Conservation (phyloP, 2,329 filamentous ascomycete genomes). For the Incumbomyces delicatus region DNA sequence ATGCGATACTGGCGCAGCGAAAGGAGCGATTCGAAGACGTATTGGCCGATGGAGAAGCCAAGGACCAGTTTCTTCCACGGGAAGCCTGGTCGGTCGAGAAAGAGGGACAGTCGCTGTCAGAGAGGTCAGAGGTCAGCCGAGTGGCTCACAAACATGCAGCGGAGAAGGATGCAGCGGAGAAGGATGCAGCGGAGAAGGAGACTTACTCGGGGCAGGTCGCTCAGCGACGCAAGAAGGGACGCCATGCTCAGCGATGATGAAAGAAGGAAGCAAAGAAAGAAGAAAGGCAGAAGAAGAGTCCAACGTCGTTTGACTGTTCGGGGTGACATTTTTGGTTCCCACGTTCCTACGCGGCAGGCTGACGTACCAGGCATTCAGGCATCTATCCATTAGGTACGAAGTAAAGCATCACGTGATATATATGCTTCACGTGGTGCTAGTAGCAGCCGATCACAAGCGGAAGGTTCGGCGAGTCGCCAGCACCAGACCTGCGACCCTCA, state of each 20-base stretch:
- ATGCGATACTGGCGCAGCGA: slow-evolving; percentile 83
- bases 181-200: not conserved
- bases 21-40: slow-evolving; percentile 79
- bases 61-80: slow-evolving; percentile 97
- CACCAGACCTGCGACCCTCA: not conserved
- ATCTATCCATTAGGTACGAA: too few species aligned
- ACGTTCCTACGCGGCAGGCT: too few species aligned
- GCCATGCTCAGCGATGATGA: slow-evolving; percentile 14
- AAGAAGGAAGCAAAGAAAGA: not conserved
- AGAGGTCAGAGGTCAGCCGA: too few species aligned
- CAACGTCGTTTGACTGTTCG: not conserved
- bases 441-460: not conserved
- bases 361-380: too few species aligned
- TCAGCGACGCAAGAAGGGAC: slow-evolving; percentile 17
- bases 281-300: not conserved
- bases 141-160: too few species aligned
- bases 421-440: too few species aligned
- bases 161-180: not conserved
- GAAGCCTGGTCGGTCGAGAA: slow-evolving; percentile 84
- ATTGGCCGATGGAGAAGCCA: slow-evolving; percentile 87
- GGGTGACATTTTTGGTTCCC: too few species aligned
- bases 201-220: slow-evolving; percentile 21
- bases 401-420: too few species aligned
- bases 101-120: slow-evolving; percentile 59
- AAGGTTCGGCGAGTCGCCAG: slow-evolving; percentile 11